Percentiles rank a stretch among this genome's conserved stretches.
Conservation (phyloP, 2,329 filamentous ascomycete species). For the Scytalidium lignicola region DNA sequence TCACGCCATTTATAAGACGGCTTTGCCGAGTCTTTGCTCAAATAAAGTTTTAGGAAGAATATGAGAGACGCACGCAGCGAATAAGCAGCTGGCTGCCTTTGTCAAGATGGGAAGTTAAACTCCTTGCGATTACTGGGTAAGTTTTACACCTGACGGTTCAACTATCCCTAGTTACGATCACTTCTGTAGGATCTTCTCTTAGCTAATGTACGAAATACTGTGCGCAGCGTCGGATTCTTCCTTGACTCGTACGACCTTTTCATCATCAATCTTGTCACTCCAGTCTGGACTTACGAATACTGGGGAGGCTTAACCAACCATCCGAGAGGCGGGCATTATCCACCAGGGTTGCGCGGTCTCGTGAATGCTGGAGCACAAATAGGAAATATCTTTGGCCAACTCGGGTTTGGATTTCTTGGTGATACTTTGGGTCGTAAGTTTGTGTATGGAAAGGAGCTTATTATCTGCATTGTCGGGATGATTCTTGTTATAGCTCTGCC, state of each 20-base stretch:
- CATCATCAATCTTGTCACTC: slow-evolving; percentile 7
- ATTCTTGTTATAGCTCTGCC: slow-evolving; percentile 6
- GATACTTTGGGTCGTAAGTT: slow-evolving; percentile 70
- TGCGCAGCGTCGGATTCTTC: slow-evolving; percentile 70
- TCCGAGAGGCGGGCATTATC: slow-evolving; percentile 19
- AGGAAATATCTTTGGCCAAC: slow-evolving; percentile 75
- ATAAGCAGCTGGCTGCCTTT: neutral
- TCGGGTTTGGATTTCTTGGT: slow-evolving; percentile 70
- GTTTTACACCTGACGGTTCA: neutral
- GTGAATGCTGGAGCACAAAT: slow-evolving; percentile 79
- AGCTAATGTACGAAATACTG: slow-evolving; percentile 38
- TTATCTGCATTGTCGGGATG: slow-evolving; percentile 68
- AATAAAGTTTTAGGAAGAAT: neutral
- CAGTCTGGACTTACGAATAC: slow-evolving; percentile 5
- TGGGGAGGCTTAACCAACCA: slow-evolving; percentile 1
- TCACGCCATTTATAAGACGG: neutral
- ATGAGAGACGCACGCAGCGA: neutral
- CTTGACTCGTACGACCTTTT: slow-evolving; percentile 69
- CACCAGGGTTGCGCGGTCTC: slow-evolving; percentile 57
- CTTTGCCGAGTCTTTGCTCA: too few relatives aligned
- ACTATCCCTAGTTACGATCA: too few relatives aligned
- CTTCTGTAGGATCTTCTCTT: neutral
- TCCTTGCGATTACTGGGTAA: neutral
- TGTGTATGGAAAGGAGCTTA: slow-evolving; percentile 71
- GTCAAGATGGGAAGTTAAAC: neutral